Percentiles rank a stretch among this genome's conserved stretches.
phyloP scores from a whole-genome alignment of 2,329 filamentous ascomycete genomes.

The Trichophyton rubrum region DNA sequence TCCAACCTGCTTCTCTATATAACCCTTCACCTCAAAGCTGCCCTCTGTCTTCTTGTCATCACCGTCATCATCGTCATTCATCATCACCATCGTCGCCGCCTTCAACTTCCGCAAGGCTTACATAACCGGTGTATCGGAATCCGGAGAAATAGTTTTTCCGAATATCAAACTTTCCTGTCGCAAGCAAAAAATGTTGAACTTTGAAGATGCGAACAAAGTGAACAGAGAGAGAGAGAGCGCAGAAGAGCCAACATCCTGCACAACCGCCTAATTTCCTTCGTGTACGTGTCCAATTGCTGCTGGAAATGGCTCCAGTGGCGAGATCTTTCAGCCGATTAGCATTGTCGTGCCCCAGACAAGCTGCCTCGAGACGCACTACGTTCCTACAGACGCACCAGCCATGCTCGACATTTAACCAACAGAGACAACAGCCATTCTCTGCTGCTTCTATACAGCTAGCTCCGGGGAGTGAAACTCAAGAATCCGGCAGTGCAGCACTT shows the following conservation, averaged over 20 bases:
- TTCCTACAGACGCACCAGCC: not conserved
- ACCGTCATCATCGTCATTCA: no score
- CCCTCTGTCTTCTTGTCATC: no score
- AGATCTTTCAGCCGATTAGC: constrained; percentile 29
- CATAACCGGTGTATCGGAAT: no score
- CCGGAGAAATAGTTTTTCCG: not conserved
- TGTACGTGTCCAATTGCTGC: constrained; percentile 6
- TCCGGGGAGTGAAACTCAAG: constrained; percentile 8
- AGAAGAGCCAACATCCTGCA: not conserved
- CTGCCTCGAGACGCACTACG: constrained; percentile 1
- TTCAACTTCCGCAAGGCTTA: no score
- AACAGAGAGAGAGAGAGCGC: not conserved
- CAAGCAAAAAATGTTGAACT: constrained; percentile 1
- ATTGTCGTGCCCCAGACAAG: constrained; percentile 22
- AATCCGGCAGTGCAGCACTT: not conserved
- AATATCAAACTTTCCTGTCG: constrained; percentile 4
- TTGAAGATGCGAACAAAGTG: not conserved
- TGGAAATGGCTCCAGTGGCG: constrained; percentile 29
- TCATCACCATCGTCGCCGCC: no score
- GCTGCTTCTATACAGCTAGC: not conserved
- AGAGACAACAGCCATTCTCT: not conserved
- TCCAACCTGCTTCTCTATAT: not conserved
- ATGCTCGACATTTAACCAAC: constrained; percentile 8
- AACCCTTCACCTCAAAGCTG: not conserved
- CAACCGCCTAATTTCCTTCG: not conserved